A percentile compares a stretch with the other conserved stretches of the same genome.
phyloP scores from a whole-genome alignment of 1,284 basidiomycete genomes.

The Rhodotorula sp. region DNA sequence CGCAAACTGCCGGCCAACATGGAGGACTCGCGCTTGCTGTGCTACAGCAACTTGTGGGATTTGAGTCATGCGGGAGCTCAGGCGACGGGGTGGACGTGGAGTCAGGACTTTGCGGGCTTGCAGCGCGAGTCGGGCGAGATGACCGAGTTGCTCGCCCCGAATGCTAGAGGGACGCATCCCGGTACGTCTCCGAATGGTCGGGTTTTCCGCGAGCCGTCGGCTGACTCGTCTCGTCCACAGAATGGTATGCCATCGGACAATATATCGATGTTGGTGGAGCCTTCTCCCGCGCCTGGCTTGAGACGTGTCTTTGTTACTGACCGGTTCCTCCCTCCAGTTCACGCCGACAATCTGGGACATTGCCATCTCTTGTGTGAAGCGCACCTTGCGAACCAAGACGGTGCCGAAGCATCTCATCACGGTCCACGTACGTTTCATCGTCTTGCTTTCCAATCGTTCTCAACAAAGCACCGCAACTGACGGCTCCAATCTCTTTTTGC shows the following conservation, averaged over 20 bases:
- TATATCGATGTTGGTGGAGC: conserved; percentile 28
- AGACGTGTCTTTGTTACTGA: not conserved
- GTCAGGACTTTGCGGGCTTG: conserved; percentile 12
- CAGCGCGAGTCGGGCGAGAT: conserved; percentile 9
- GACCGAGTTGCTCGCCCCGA: conserved; percentile 17
- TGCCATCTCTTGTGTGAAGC: conserved; percentile 11
- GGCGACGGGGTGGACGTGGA: conserved; percentile 10
- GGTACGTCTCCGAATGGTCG: not conserved
- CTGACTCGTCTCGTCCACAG: not conserved
- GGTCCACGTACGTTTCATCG: conserved; percentile 64
- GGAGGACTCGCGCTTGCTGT: conserved; percentile 25
- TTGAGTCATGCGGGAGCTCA: conserved; percentile 19
- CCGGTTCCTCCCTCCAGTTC: conserved; percentile 11
- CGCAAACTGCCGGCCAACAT: conserved; percentile 25
- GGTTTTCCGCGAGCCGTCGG: too few species aligned
- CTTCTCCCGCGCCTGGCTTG: too few species aligned
- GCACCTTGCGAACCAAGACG: conserved; percentile 4
- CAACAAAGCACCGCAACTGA: not conserved
- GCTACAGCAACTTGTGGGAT: conserved; percentile 38
- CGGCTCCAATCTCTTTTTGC: not conserved
- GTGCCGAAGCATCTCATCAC: conserved; percentile 58
- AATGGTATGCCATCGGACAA: conserved; percentile 36
- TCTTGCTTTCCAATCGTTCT: conserved; percentile 52
- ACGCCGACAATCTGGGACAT: conserved; percentile 33
- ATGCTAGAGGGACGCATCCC: conserved; percentile 16